Percentiles rank a stretch among this genome's conserved stretches.
phyloP scores from a whole-genome alignment of 306 rosid species.

The Boehmeria nivea region DNA sequence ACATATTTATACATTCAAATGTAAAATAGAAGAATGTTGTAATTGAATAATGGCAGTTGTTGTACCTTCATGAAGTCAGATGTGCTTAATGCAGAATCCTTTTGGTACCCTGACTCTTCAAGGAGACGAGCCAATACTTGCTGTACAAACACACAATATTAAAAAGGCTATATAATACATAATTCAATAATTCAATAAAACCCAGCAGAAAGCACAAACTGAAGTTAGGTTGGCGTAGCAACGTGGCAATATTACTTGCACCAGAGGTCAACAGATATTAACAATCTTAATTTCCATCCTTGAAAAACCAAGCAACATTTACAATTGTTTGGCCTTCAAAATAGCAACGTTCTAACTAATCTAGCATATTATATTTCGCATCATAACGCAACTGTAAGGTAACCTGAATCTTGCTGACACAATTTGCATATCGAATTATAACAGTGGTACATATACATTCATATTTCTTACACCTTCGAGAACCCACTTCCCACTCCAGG shows the following conservation, averaged over 20 bases:
- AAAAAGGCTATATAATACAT: not conserved
- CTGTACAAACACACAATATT: constrained; percentile 27
- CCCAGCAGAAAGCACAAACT: not conserved
- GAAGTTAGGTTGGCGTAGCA: not conserved
- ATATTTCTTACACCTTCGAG: no score
- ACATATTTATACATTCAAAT: not conserved
- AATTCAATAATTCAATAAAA: not conserved
- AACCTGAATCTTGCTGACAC: not conserved
- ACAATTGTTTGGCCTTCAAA: not conserved
- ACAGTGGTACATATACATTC: no score
- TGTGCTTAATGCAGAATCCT: constrained; percentile 45
- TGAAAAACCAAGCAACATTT: not conserved
- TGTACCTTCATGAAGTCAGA: constrained; percentile 72
- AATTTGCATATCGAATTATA: not conserved
- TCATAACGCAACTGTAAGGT: not conserved
- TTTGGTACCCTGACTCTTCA: constrained; percentile 74
- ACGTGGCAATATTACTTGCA: no score
- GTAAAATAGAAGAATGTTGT: constrained; percentile 4
- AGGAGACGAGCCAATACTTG: constrained; percentile 62
- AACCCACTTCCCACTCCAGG: no score
- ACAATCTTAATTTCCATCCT: not conserved
- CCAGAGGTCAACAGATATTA: no score
- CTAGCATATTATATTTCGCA: not conserved
- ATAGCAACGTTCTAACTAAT: not conserved
- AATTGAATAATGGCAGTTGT: not conserved